phyloP scores from a whole-genome alignment of 2,329 filamentous ascomycete species.

The Sporothrix brunneoviolacea region DNA sequence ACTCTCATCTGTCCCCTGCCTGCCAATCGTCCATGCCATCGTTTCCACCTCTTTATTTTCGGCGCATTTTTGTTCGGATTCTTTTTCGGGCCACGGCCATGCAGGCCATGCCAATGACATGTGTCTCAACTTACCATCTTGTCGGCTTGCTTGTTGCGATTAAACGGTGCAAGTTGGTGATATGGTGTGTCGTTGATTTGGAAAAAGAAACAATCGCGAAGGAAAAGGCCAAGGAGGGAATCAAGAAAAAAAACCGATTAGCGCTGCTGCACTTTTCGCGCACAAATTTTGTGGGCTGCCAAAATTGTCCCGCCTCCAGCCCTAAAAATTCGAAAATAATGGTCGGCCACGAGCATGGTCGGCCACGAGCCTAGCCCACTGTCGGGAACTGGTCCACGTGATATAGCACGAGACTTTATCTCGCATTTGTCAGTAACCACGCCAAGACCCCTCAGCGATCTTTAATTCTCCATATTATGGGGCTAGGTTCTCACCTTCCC shows the following conservation, averaged over 20 bases:
- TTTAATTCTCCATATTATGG: too few species aligned
- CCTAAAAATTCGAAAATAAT: conserved; percentile 23
- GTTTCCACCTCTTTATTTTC: conserved; percentile 6
- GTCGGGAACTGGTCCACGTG: too few species aligned
- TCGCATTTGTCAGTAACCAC: too few species aligned
- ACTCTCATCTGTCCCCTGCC: conserved; percentile 47
- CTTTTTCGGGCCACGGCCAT: not conserved
- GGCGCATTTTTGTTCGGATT: conserved; percentile 6
- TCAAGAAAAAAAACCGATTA: conserved; percentile 19
- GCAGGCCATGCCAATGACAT: conserved; percentile 23
- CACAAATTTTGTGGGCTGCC: conserved; percentile 29
- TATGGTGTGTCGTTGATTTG: conserved; percentile 26
- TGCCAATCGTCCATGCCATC: not conserved
- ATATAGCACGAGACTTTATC: not conserved
- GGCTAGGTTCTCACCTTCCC: not conserved
- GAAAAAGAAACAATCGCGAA: conserved; percentile 21
- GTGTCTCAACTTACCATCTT: conserved; percentile 60
- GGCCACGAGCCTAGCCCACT: conserved; percentile 10
- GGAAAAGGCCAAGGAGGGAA: not conserved
- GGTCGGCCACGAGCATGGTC: conserved; percentile 28
- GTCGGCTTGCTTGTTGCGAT: conserved; percentile 44
- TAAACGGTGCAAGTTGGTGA: conserved; percentile 23
- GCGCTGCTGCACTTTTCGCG: conserved; percentile 15
- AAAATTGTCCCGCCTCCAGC: conserved; percentile 28
- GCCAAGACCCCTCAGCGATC: too few species aligned